phyloP scores from a whole-genome alignment of 169 alveolate genomes.

The Plasmodium relictum region DNA sequence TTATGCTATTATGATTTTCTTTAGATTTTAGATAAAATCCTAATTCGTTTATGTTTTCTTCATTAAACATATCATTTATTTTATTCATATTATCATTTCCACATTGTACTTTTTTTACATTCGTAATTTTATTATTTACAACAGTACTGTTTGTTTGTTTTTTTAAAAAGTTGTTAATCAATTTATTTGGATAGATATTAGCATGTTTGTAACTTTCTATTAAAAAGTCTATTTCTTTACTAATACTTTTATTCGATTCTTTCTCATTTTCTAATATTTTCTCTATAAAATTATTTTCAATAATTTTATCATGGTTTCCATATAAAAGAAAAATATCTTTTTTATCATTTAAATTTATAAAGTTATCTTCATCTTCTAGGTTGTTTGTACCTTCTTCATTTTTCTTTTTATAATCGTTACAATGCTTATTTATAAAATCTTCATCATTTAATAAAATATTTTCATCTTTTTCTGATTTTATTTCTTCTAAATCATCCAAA shows the following conservation, averaged over 20 bases:
- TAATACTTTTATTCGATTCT: slow-evolving; percentile 15
- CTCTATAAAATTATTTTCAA: slow-evolving; percentile 32
- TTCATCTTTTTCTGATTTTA: slow-evolving; percentile 17
- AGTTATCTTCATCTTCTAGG: background rate
- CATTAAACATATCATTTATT: background rate
- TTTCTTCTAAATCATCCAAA: slow-evolving; percentile 16
- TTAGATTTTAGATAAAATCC: background rate
- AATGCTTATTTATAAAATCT: background rate
- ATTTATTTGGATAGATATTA: slow-evolving; percentile 35
- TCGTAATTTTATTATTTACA: background rate
- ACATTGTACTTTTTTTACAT: background rate
- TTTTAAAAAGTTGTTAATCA: slow-evolving; percentile 20
- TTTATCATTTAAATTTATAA: slow-evolving; percentile 15
- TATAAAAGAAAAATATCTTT: slow-evolving; percentile 32
- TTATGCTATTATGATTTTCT: background rate
- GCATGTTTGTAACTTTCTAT: slow-evolving; percentile 36
- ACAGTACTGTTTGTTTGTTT: background rate
- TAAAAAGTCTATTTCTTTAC: slow-evolving; percentile 53
- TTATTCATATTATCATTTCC: background rate
- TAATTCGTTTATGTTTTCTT: background rate
- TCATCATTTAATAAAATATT: slow-evolving; percentile 24
- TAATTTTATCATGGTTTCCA: slow-evolving; percentile 32
- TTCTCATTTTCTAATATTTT: slow-evolving; percentile 44
- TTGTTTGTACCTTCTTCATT: background rate
- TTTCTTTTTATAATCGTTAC: background rate